Evolutionary conservation across 2,329 filamentous ascomycete species (phyloP).

Genomic region (Zymoseptoria crescenta): DNA sequence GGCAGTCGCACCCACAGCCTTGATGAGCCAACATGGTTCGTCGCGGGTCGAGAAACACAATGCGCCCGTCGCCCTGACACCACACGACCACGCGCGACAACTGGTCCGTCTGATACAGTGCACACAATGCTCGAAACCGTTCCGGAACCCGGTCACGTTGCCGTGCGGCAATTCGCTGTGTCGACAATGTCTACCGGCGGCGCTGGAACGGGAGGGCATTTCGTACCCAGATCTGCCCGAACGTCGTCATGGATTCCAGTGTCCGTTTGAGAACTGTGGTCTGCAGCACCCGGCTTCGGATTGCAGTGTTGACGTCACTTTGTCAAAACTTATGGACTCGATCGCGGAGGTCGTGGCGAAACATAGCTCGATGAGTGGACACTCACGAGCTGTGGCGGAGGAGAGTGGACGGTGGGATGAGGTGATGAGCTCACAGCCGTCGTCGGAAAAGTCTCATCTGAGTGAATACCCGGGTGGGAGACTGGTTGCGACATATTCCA

Average conservation of each 20-base stretch:
- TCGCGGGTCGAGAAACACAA: conserved; percentile 48
- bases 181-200: conserved; percentile 61
- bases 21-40: conserved; percentile 68
- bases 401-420: conserved; percentile 29
- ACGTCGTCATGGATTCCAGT: conserved; percentile 63
- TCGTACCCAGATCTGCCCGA: conserved; percentile 66
- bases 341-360: conserved; percentile 48
- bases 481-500: conserved; percentile 57
- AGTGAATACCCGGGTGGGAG: conserved; percentile 48
- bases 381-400: conserved; percentile 37
- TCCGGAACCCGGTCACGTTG: conserved; percentile 63
- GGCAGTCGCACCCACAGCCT: conserved; percentile 67
- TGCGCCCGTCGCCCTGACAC: conserved; percentile 36
- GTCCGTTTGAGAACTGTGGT: conserved; percentile 59
- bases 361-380: conserved; percentile 29
- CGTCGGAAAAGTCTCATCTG: conserved; percentile 32
- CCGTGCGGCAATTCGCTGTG: conserved; percentile 79
- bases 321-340: conserved; percentile 62
- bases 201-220: conserved; percentile 59
- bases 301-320: conserved; percentile 66
- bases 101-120: conserved; percentile 74
- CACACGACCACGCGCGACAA: conserved; percentile 49
- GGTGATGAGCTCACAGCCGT: conserved; percentile 23
- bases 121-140: conserved; percentile 59
- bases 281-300: conserved; percentile 69